phyloP scores from a whole-genome alignment of 108 stramenopile species.

The Cyclotella atomus region DNA sequence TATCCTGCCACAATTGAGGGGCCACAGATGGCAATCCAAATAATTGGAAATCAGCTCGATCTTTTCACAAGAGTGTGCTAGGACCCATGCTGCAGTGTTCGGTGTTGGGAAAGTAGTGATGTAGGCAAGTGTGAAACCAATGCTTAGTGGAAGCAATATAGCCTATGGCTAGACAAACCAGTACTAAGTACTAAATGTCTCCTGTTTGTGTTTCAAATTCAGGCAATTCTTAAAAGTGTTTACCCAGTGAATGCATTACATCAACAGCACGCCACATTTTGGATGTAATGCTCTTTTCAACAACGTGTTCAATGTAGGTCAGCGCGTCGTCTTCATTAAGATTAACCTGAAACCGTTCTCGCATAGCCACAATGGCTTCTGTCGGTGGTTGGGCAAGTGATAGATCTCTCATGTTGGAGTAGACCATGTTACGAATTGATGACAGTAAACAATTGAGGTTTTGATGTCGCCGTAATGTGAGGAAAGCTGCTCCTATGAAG shows the following conservation, averaged over 20 bases:
- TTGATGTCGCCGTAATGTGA: slow-evolving; percentile 73
- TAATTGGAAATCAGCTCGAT: no score
- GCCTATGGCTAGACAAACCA: no score
- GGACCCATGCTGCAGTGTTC: no score
- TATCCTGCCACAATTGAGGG: no score
- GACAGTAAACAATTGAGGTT: slow-evolving; percentile 80
- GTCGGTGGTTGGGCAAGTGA: slow-evolving; percentile 62
- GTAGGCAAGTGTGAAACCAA: no score
- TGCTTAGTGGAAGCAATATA: no score
- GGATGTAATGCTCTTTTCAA: slow-evolving; percentile 73
- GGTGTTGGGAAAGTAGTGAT: no score
- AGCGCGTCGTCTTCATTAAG: slow-evolving; percentile 77
- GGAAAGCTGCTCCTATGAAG: slow-evolving; percentile 80
- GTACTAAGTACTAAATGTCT: no score
- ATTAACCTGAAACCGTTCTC: slow-evolving; percentile 74
- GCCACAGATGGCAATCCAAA: no score
- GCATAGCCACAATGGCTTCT: slow-evolving; percentile 65
- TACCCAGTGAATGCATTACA: slow-evolving; percentile 83
- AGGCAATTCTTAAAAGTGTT: slow-evolving; percentile 65
- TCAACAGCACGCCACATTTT: slow-evolving; percentile 91
- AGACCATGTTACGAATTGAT: slow-evolving; percentile 65
- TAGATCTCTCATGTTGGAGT: slow-evolving; percentile 60
- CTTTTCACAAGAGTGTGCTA: no score
- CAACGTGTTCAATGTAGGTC: slow-evolving; percentile 75
- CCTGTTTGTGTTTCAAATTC: no score